A percentile compares a stretch with the other conserved stretches of the same genome.
Evolutionary conservation across 768 basidiomycete genomes (phyloP).

Genomic region (Panus rudis): DNA sequence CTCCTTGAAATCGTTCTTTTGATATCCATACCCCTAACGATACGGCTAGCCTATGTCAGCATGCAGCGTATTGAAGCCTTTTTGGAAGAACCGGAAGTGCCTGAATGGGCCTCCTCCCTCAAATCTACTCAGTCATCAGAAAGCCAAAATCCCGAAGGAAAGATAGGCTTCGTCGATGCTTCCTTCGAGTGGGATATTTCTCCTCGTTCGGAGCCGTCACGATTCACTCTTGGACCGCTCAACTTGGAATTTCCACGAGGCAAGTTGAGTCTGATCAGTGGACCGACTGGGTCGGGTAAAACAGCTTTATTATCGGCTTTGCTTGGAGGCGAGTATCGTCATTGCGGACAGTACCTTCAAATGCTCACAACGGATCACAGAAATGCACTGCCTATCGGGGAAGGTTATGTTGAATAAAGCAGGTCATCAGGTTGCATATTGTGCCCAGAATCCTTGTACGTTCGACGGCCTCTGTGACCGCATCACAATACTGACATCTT

Average conservation of each 20-base stretch:
- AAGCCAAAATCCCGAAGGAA: conserved; percentile 12
- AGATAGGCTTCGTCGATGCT: conserved; percentile 49
- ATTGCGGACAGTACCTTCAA: no score
- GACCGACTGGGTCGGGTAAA: conserved; percentile 68
- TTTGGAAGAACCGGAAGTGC: conserved; percentile 68
- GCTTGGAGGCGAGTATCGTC: conserved; percentile 49
- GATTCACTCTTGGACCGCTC: conserved; percentile 53
- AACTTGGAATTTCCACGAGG: conserved; percentile 52
- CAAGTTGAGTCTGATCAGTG: conserved; percentile 51
- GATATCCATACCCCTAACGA: neutral
- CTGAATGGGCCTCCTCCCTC: conserved; percentile 69
- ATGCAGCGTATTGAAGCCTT: conserved; percentile 77
- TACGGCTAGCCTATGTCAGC: conserved; percentile 55
- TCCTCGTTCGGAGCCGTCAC: conserved; percentile 24
- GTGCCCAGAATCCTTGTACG: conserved; percentile 59
- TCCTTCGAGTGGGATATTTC: conserved; percentile 50
- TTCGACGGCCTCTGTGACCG: no score
- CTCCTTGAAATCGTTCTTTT: neutral
- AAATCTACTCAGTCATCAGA: conserved; percentile 21
- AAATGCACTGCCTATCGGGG: conserved; percentile 53
- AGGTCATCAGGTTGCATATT: conserved; percentile 58
- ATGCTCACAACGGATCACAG: conserved; percentile 32
- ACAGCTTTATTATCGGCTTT: conserved; percentile 55
- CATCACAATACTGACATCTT: conserved; percentile 15
- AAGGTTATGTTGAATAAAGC: conserved; percentile 48